Base-by-base conservation (phyloP, 2,329 filamentous ascomycete genomes). In the Colletotrichum tabaci region DNA sequence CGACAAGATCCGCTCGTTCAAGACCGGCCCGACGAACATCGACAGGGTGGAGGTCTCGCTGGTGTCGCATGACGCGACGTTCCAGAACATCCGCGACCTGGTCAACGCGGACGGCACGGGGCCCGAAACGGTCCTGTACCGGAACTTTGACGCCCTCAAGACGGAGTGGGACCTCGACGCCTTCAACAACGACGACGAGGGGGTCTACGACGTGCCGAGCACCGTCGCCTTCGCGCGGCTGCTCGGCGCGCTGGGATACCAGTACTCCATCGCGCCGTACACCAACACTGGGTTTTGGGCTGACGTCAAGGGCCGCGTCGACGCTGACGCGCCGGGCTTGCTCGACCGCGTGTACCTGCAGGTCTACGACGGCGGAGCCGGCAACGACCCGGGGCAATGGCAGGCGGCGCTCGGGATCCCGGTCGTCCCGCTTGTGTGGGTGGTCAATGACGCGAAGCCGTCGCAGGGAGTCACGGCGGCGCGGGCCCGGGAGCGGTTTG, bases 121-220 rank as follows among this genome's bases (percentile, higher is more conserved):
- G 0, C 6, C 79, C 2, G 73, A 76, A 9, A 83, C 83, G 6
- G 74, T 74, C 8, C 73, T 85, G 18, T 82, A 81, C 71, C 79
- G 77, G 67, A 85, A 84, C 74, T 85, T 85, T 70, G 76, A 67
- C 1, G 81, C 81, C 1, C 77, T 86, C 3, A 81, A 80, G 73
- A 72, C 73, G 13, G 83, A 83, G 1, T 86, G 84, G 84, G 75
- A 64, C 23, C 80, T 86, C 38, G 83, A 86, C 66, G 84, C 83
- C 7, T 82, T 86, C 64, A 85, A 85, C 74, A 85, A 85, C 72
- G 82, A 85, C 72, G 84, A 86, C 74, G 84, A 85, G 74, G 79
- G 79, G 18, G 76, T 85, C 44, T 85, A 85, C 73, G 82, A 85
- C 67, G 77, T 82, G 3, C 52, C 75, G 2, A 84, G 82, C 77